Evolutionary conservation across 495 filamentous ascomycete species (phyloP), one percentile per base, ranked within the genome.

Genomic region (Ascobolus immersus): DNA sequence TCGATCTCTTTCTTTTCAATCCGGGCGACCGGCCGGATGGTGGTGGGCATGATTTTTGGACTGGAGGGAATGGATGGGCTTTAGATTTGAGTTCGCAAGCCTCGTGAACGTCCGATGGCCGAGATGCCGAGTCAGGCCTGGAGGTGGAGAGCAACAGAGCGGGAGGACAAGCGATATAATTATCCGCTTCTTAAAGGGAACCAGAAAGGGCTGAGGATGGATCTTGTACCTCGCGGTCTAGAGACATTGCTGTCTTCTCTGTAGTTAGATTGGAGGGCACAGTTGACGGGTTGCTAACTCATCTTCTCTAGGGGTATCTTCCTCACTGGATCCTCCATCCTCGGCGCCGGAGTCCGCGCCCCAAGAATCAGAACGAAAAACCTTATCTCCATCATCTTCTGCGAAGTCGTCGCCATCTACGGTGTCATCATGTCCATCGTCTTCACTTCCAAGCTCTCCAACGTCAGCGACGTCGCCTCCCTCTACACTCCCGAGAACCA

Each of bases 301-400:
- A 36, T 12, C 37, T 23, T n/a, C 34, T 33, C 17, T 39, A 94
- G 84, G 86, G 89, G 89, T 49, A 99, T 99, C 55, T 82, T 99
- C 60, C 79, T 93, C 34, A 93, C 86, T 8, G 89, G 89, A 45
- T 90, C 82, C n/a, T 92, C 82, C 32, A 99, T 99, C 51, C 63
- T 99, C 40, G 89, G 89, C 39, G 89, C 76, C 39, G 89, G 89
- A 56, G 89, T 99, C 51, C 76, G 73, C 45, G 86, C 89, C 18
- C 89, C 86, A 13, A 69, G 86, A 42, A 94, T 99, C 52, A 75
- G 84, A 44, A 99, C 89, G 34, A 99, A 99, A 69, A 99, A 94
- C 58, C 54, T 99, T 39, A 92, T 99, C 50, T 94, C 89, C 44
- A 94, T 99, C 59, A 93, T 99, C 59, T 99, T 99, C 65, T 99